Conservation (phyloP, 495 filamentous ascomycete genomes). For the Collariella sp. region DNA sequence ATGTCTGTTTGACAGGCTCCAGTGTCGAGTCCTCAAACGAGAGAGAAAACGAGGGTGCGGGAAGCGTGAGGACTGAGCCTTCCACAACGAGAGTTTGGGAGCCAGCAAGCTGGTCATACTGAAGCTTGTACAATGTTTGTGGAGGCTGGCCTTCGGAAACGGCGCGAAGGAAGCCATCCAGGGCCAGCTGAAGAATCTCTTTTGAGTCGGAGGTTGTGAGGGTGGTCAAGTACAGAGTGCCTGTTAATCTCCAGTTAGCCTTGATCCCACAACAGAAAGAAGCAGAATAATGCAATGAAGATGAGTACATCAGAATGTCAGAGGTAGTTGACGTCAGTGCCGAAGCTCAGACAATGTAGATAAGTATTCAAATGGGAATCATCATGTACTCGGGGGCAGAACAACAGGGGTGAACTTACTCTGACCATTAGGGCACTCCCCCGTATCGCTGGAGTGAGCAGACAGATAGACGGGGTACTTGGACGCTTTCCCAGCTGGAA, state of each 20-base stretch:
- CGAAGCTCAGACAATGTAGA: constrained; percentile 95
- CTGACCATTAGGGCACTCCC: constrained; percentile 79
- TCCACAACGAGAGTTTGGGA: constrained; percentile 21
- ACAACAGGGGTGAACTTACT: constrained; percentile 52
- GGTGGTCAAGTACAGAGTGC: constrained; percentile 61
- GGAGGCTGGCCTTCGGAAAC: constrained; percentile 26
- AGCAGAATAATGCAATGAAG: constrained; percentile 21
- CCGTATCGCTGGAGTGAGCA: constrained; percentile 75
- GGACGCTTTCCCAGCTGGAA: constrained; percentile 44
- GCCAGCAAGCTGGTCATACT: constrained; percentile 46
- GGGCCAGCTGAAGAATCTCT: constrained; percentile 44
- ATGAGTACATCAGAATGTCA: constrained; percentile 73
- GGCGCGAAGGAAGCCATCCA: constrained; percentile 45
- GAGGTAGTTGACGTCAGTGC: constrained; percentile 78
- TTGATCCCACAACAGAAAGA: constrained; percentile 12
- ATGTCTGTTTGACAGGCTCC: constrained; percentile 52
- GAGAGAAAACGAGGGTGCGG: constrained; percentile 50
- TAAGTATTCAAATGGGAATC: constrained; percentile 92
- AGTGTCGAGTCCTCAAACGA: constrained; percentile 61
- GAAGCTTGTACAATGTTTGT: constrained; percentile 51
- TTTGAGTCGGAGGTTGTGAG: constrained; percentile 29
- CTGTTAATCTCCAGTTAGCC: constrained; percentile 48
- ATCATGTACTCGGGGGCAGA: constrained; percentile 43
- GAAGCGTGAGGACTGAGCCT: constrained; percentile 36
- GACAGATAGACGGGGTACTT: constrained; percentile 60